These are phyloP conservation scores for Yueomyces sinensis DNA, from an alignment of 805 yeast genomes.

Conservation along the genomic window DNA sequence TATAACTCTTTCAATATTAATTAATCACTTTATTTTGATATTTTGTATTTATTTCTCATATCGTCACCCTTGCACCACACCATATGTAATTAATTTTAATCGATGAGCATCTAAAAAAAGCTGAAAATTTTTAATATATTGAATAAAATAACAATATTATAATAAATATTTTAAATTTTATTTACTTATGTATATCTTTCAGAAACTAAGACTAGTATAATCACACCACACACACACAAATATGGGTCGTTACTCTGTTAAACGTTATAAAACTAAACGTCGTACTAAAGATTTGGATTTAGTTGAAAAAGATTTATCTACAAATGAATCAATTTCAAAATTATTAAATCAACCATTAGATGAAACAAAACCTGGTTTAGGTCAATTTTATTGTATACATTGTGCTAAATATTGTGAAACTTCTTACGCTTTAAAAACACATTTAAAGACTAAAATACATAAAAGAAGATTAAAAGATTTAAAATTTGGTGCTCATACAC, in stretches of 20 bases:
- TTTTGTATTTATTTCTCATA: no score
- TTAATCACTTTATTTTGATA: no score
- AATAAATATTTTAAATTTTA: no score
- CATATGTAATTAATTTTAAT: no score
- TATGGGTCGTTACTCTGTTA: conserved; percentile 83
- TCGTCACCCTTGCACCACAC: no score
- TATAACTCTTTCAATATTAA: no score
- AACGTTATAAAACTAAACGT: conserved; percentile 81
- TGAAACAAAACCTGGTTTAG: conserved; percentile 86
- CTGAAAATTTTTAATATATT: no score
- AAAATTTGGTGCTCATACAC: conserved; percentile 70
- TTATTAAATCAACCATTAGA: conserved; percentile 76
- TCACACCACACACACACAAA: background rate
- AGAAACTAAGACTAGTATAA: background rate
- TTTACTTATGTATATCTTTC: no score
- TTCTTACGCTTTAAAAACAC: conserved; percentile 57
- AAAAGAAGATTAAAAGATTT: conserved; percentile 74
- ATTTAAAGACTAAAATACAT: conserved; percentile 65
- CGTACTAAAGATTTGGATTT: conserved; percentile 75
- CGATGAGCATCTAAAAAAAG: no score
- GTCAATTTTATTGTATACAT: conserved; percentile 87
- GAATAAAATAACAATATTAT: no score
- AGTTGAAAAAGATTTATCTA: conserved; percentile 60
- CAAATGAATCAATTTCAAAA: conserved; percentile 46
- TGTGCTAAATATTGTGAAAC: conserved; percentile 88